Percentiles rank a stretch among this genome's conserved stretches.
These are phyloP conservation scores for Sporothrix protearum DNA, from an alignment of 2,329 filamentous ascomycete species.

Conservation along the genomic window DNA sequence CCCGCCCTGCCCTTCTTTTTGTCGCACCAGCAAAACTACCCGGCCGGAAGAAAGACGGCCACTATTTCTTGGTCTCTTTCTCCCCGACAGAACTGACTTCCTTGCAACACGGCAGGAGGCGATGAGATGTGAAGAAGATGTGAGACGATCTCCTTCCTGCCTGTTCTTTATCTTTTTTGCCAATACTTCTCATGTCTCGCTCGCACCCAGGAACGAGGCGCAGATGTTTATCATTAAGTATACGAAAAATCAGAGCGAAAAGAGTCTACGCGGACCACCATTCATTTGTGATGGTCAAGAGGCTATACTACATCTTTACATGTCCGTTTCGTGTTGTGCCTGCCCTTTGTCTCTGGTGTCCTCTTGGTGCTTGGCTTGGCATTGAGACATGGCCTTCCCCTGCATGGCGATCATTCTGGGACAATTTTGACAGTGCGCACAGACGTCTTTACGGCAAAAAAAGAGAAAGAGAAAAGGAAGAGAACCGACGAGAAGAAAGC, in stretches of 20 bases:
- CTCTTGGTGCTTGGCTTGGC: constrained; percentile 5
- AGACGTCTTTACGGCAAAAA: background rate
- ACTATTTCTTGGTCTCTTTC: background rate
- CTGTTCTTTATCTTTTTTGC: background rate
- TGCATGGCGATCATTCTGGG: constrained; percentile 20
- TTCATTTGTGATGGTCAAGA: background rate
- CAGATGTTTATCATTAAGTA: background rate
- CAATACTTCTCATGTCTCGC: background rate
- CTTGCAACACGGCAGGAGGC: background rate
- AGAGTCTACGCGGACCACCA: background rate
- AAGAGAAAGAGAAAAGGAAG: background rate
- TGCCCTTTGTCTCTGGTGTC: background rate
- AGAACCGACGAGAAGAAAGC: background rate
- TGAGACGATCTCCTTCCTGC: constrained; percentile 15
- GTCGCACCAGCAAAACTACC: constrained; percentile 15
- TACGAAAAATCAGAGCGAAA: background rate
- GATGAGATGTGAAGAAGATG: background rate
- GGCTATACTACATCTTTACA: background rate
- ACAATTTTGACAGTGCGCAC: background rate
- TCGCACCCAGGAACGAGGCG: constrained; percentile 1
- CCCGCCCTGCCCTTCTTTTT: background rate
- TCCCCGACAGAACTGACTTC: background rate
- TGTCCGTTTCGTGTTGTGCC: background rate
- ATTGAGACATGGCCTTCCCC: constrained; percentile 14
- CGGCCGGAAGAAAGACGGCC: constrained; percentile 1